These are phyloP conservation scores for Zygosaccharomyces pseudorouxii DNA, from an alignment of 805 yeast genomes.

Conservation along the genomic window DNA sequence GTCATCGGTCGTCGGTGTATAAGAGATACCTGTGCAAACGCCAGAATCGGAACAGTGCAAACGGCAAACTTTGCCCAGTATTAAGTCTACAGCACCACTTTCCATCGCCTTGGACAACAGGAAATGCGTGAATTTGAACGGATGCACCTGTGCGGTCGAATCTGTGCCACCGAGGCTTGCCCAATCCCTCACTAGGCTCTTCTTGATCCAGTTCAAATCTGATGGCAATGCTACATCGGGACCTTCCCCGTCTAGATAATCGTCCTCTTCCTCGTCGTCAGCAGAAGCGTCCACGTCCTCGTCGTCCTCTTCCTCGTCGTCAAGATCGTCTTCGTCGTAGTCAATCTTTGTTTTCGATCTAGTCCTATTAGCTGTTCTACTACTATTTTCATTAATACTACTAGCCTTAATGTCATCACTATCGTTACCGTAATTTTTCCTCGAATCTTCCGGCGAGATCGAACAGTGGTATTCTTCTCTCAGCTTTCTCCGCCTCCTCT, in stretches of 20 bases:
- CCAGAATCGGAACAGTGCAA: conserved; percentile 61
- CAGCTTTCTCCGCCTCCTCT: conserved; percentile 4
- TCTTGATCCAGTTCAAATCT: conserved; percentile 73
- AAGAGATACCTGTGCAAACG: conserved; percentile 67
- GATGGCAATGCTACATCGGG: conserved; percentile 42
- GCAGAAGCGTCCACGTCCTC: conserved; percentile 1
- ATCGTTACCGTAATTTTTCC: neutral
- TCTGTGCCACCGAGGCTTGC: conserved; percentile 76
- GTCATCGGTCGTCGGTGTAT: conserved; percentile 42
- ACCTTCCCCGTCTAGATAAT: conserved; percentile 5
- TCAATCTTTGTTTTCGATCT: conserved; percentile 5
- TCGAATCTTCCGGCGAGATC: neutral
- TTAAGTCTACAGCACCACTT: conserved; percentile 74
- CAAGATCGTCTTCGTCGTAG: conserved; percentile 7
- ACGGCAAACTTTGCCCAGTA: conserved; percentile 78
- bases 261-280: conserved; percentile 7
- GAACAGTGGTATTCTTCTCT: conserved; percentile 9
- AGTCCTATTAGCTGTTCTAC: conserved; percentile 1
- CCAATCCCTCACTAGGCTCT: conserved; percentile 63
- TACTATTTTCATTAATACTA: neutral
- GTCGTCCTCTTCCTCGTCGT: conserved; percentile 6
- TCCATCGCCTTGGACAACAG: conserved; percentile 75
- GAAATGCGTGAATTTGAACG: conserved; percentile 86
- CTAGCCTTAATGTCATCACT: neutral
- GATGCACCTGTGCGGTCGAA: conserved; percentile 95